A percentile compares a stretch with the other conserved stretches of the same genome.
Evolutionary conservation across 768 basidiomycete genomes (phyloP).

Genomic region (Daedaleopsis nitida): DNA sequence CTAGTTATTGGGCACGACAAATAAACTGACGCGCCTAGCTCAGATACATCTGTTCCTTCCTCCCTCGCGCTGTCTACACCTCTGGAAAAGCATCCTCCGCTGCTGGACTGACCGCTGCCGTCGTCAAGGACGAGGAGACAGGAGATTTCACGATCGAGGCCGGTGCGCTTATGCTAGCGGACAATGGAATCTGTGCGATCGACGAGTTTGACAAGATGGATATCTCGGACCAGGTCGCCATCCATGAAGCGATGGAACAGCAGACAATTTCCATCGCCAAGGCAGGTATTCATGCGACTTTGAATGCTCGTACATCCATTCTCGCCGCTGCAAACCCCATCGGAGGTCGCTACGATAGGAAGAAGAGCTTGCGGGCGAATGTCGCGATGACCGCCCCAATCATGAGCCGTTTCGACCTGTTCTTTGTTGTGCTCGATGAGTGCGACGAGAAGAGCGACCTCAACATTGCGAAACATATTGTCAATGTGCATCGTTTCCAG

Average conservation of each 20-base stretch:
- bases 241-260: slow-evolving; percentile 99
- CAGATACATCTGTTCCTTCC: slow-evolving; percentile 97
- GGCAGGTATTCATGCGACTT: slow-evolving; percentile 97
- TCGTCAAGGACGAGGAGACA: slow-evolving; percentile 97
- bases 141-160: slow-evolving; percentile 99
- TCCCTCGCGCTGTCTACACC: slow-evolving; percentile 97
- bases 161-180: slow-evolving; percentile 97
- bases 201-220: slow-evolving; percentile 99
- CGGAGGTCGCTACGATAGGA: slow-evolving; percentile 95
- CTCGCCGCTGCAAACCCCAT: slow-evolving; percentile 97
- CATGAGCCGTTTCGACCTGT: slow-evolving; percentile 98
- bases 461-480: slow-evolving; percentile 95
- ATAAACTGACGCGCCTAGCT: background rate
- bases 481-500: slow-evolving; percentile 95
- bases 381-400: slow-evolving; percentile 98
- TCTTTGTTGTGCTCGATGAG: slow-evolving; percentile 98
- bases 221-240: slow-evolving; percentile 96
- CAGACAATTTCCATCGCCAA: slow-evolving; percentile 99
- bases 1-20: too few species aligned
- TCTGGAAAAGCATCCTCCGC: slow-evolving; percentile 99
- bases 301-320: slow-evolving; percentile 97
- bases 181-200: slow-evolving; percentile 99
- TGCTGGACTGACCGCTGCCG: slow-evolving; percentile 97
- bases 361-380: slow-evolving; percentile 88
- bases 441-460: slow-evolving; percentile 91